Conservation (phyloP, 1,284 basidiomycete species). For the Cutaneotrichosporon arboriforme region DNA sequence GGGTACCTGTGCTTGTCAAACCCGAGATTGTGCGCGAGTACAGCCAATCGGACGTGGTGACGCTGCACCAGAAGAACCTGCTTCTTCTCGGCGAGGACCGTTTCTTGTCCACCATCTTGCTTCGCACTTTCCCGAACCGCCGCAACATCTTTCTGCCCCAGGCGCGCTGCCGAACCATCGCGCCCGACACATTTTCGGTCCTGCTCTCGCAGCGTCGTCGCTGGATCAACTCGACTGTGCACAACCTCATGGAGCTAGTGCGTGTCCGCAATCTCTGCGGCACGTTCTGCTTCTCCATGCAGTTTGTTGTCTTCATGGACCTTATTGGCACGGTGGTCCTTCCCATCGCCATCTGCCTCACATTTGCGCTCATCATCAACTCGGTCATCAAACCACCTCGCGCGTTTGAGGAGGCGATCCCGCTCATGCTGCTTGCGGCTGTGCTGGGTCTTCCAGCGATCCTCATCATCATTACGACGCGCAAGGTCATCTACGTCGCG, state of each 20-base stretch:
- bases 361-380: constrained; percentile 79
- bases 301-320: constrained; percentile 98
- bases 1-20: constrained; percentile 95
- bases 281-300: constrained; percentile 95
- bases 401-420: constrained; percentile 87
- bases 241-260: constrained; percentile 98
- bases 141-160: constrained; percentile 99
- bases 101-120: constrained; percentile 89
- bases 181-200: constrained; percentile 89
- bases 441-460: constrained; percentile 91
- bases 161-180: constrained; percentile 89
- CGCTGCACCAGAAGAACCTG: constrained; percentile 96
- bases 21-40: constrained; percentile 98
- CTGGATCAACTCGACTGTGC: constrained; percentile 99
- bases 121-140: constrained; percentile 93
- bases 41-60: constrained; percentile 86
- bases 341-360: constrained; percentile 88
- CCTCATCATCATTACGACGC: constrained; percentile 86
- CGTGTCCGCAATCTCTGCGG: constrained; percentile 93
- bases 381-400: constrained; percentile 76
- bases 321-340: constrained; percentile 91
- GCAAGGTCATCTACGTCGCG: constrained; percentile 90
- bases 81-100: constrained; percentile 96
- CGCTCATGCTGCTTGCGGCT: constrained; percentile 77
- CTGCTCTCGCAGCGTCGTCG: constrained; percentile 93